Percentiles rank a stretch among this genome's conserved stretches.
phyloP scores from a whole-genome alignment of 768 basidiomycete species.

The Suillus lakei region DNA sequence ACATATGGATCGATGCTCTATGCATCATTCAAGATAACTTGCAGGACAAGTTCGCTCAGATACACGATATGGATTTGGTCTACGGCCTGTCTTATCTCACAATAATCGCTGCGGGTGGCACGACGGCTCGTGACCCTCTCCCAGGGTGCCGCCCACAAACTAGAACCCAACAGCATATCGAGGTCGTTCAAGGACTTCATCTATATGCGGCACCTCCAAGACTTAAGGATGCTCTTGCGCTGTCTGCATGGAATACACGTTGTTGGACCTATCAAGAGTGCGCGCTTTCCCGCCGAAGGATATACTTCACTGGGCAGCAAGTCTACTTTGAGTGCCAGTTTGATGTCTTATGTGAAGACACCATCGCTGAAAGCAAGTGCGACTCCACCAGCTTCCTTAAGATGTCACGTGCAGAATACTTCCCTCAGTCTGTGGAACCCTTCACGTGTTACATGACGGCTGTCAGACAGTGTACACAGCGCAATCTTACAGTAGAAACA shows the following conservation, averaged over 20 bases:
- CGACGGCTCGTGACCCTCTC: conserved; percentile 18
- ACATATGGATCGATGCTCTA: conserved; percentile 30
- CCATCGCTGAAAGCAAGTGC: conserved; percentile 20
- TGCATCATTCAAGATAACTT: conserved; percentile 27
- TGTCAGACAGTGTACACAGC: not conserved
- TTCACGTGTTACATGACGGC: not conserved
- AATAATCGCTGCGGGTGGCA: conserved; percentile 21
- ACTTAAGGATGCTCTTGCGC: conserved; percentile 10
- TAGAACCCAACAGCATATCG: conserved; percentile 21
- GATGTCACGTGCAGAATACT: not conserved
- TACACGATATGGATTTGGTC: conserved; percentile 25
- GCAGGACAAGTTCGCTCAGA: conserved; percentile 21
- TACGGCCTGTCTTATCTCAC: conserved; percentile 23
- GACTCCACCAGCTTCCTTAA: conserved; percentile 1
- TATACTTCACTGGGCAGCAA: conserved; percentile 27
- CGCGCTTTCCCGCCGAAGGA: conserved; percentile 23
- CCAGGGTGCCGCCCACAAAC: conserved; percentile 18
- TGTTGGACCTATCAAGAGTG: conserved; percentile 31
- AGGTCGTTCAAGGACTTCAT: conserved; percentile 25
- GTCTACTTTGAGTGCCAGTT: conserved; percentile 24
- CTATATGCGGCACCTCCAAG: conserved; percentile 23
- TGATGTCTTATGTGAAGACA: conserved; percentile 30
- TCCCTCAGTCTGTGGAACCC: not conserved
- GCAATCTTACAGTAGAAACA: conserved; percentile 1
- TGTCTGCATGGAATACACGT: conserved; percentile 22